Percentiles rank a stretch among this genome's conserved stretches.
phyloP scores from a whole-genome alignment of 257 asterid genomes.

The Nemophila menziesii region DNA sequence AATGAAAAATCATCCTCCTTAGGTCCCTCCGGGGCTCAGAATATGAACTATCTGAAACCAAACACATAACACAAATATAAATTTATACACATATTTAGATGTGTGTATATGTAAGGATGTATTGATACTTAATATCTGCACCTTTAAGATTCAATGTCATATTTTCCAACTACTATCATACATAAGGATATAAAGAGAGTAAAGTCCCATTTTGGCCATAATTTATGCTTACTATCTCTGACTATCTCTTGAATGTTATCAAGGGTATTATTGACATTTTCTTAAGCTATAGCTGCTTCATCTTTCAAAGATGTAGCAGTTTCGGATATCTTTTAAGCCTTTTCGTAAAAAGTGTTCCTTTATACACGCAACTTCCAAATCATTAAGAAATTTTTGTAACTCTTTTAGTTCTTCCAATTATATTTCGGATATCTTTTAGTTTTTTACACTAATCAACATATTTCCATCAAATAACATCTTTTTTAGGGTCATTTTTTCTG shows the following conservation, averaged over 20 bases:
- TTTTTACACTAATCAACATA: too few relatives aligned
- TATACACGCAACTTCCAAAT: slow-evolving; percentile 60
- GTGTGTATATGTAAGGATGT: neutral
- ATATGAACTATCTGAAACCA: slow-evolving; percentile 42
- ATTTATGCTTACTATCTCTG: too few relatives aligned
- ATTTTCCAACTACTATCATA: neutral
- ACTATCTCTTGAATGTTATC: slow-evolving; percentile 42
- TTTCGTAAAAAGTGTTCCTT: slow-evolving; percentile 71
- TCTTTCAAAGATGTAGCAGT: slow-evolving; percentile 81
- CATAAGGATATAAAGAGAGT: too few relatives aligned
- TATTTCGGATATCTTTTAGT: too few relatives aligned
- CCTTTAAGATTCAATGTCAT: neutral
- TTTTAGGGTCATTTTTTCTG: too few relatives aligned
- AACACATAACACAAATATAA: neutral
- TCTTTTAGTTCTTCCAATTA: slow-evolving; percentile 76
- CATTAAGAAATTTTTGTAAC: slow-evolving; percentile 64
- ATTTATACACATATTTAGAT: neutral
- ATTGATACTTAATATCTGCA: neutral
- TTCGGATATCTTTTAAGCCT: slow-evolving; percentile 88
- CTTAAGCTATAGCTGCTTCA: slow-evolving; percentile 61
- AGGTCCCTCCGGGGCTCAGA: slow-evolving; percentile 46
- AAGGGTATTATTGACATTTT: slow-evolving; percentile 42
- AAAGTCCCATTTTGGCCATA: too few relatives aligned
- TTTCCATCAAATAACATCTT: too few relatives aligned
- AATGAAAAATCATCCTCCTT: slow-evolving; percentile 45